Percentiles rank a stretch among this genome's conserved stretches.
phyloP scores from a whole-genome alignment of 2,329 filamentous ascomycete species.

The Neonectria neomacrospora region DNA sequence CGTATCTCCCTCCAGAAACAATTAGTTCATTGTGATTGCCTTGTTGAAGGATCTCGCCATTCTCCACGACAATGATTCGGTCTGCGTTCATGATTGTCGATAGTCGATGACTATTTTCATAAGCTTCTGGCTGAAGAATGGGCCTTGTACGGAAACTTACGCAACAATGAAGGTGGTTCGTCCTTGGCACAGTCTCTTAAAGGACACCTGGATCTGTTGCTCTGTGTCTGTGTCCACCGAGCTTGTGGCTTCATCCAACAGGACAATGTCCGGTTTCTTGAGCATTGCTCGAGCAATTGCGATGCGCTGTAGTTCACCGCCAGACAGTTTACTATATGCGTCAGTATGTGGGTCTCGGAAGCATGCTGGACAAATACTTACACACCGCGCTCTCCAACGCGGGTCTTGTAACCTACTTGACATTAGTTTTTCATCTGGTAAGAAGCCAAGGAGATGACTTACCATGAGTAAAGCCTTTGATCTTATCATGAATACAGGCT shows the following conservation, averaged over 20 bases:
- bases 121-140: conserved; percentile 9
- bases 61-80: conserved; percentile 71
- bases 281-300: conserved; percentile 78
- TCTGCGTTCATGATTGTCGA: conserved; percentile 79
- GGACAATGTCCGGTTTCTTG: conserved; percentile 78
- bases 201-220: conserved; percentile 72
- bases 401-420: conserved; percentile 57
- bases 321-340: conserved; percentile 66
- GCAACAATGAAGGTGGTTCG: conserved; percentile 76
- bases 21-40: conserved; percentile 71
- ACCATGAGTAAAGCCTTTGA: conserved; percentile 64
- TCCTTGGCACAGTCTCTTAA: conserved; percentile 66
- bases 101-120: conserved; percentile 66
- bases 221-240: conserved; percentile 79
- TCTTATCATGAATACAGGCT: conserved; percentile 69
- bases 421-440: conserved; percentile 24
- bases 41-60: conserved; percentile 71
- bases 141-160: conserved; percentile 49
- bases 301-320: conserved; percentile 73
- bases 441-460: conserved; percentile 14
- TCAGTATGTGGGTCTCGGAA: conserved; percentile 32
- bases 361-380: conserved; percentile 39
- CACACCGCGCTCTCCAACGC: conserved; percentile 63
- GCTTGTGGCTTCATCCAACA: conserved; percentile 83
- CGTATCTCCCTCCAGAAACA: conserved; percentile 68